phyloP scores from a whole-genome alignment of 345 rosid species.

The Adansonia digitata region DNA sequence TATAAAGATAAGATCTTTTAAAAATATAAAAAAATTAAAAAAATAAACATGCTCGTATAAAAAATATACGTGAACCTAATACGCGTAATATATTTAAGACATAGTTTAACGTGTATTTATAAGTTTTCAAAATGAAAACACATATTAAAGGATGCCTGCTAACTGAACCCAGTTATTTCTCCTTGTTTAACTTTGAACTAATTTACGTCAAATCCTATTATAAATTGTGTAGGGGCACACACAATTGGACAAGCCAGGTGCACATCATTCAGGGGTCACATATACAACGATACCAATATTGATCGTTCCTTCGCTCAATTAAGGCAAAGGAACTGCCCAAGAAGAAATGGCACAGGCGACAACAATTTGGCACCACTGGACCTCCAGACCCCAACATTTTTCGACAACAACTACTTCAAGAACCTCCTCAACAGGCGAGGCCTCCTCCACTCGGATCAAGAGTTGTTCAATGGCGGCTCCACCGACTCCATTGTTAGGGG shows the following conservation, averaged over 20 bases:
- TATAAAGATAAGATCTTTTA: too few species aligned
- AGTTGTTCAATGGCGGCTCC: slow-evolving; percentile 67
- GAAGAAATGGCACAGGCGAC: slow-evolving; percentile 40
- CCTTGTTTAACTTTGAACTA: too few species aligned
- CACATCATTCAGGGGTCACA: slow-evolving; percentile 43
- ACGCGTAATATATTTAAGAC: too few species aligned
- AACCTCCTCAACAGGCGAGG: slow-evolving; percentile 55
- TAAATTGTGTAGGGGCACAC: slow-evolving; percentile 51
- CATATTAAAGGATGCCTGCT: too few species aligned
- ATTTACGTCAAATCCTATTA: neutral
- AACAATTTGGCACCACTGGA: slow-evolving; percentile 67
- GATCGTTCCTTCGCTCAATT: slow-evolving; percentile 49
- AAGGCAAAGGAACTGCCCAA: slow-evolving; percentile 46
- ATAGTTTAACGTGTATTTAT: too few species aligned
- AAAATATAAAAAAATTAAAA: too few species aligned
- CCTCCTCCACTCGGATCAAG: slow-evolving; percentile 73
- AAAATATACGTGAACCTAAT: too few species aligned
- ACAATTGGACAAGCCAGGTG: slow-evolving; percentile 86
- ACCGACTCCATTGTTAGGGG: slow-evolving; percentile 53
- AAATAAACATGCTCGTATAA: too few species aligned
- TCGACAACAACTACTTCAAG: slow-evolving; percentile 71
- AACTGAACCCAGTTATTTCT: too few species aligned
- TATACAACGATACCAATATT: slow-evolving; percentile 71
- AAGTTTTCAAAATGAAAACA: too few species aligned
- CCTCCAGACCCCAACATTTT: slow-evolving; percentile 37